Percentiles rank a stretch among this genome's conserved stretches.
Conservation (phyloP, 139 green algal species). For the Micractinium conductrix region DNA sequence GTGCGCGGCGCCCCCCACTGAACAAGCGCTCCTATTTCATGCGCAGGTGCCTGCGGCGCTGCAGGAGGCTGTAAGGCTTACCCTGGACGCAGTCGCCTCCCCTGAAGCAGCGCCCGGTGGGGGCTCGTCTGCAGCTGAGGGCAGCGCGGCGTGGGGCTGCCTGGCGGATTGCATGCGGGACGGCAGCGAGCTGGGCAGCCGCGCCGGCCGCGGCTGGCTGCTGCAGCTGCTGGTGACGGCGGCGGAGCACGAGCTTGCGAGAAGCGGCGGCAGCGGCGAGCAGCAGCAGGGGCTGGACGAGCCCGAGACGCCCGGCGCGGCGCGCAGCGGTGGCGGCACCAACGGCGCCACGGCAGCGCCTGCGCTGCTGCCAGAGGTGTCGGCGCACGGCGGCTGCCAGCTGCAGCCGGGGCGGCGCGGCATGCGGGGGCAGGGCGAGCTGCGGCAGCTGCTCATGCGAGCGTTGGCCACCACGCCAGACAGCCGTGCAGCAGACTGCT, state of each 20-base stretch:
- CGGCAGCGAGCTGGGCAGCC: constrained; percentile 19
- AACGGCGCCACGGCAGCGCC: not conserved
- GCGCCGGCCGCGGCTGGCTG: constrained; percentile 33
- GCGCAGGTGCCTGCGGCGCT: constrained; percentile 22
- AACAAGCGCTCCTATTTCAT: not conserved
- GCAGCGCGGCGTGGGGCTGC: constrained; percentile 14
- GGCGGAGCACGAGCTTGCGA: constrained; percentile 13
- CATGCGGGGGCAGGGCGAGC: constrained; percentile 8
- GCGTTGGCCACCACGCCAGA: constrained; percentile 29
- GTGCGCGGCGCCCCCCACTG: not conserved
- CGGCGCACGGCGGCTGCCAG: constrained; percentile 9
- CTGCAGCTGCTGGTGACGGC: constrained; percentile 32
- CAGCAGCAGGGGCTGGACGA: not conserved
- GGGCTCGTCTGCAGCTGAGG: not conserved
- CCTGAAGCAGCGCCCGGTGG: not conserved
- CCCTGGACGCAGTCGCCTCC: not conserved
- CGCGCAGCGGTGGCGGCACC: not conserved
- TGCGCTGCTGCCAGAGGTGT: constrained; percentile 33
- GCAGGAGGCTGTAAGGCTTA: constrained; percentile 22
- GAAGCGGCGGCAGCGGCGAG: not conserved
- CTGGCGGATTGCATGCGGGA: constrained; percentile 34
- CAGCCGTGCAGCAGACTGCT: constrained; percentile 24
- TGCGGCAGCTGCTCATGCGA: constrained; percentile 34
- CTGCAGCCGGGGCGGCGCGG: constrained; percentile 27
- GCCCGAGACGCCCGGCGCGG: not conserved